These are phyloP conservation scores for Collybiopsis confluens DNA, from an alignment of 768 basidiomycete species.

Conservation along the genomic window DNA sequence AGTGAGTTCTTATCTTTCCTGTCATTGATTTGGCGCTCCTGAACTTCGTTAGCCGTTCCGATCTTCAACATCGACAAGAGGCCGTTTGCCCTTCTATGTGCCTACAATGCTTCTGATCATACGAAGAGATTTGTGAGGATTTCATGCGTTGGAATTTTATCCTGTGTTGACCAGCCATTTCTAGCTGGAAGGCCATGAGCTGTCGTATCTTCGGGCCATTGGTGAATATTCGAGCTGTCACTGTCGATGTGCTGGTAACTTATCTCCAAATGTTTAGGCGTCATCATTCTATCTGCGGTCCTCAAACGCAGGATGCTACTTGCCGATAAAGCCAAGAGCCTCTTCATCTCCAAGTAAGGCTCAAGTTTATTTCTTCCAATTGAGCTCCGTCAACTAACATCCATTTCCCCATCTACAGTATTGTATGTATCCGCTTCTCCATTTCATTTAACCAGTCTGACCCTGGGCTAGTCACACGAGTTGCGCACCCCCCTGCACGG, in stretches of 20 bases:
- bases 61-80: constrained; percentile 92
- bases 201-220: constrained; percentile 90
- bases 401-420: not conserved
- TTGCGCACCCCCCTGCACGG: constrained; percentile 90
- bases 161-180: constrained; percentile 9
- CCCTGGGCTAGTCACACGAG: constrained; percentile 57
- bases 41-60: constrained; percentile 61
- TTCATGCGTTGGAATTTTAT: not conserved
- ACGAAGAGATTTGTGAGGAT: constrained; percentile 71
- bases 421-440: not conserved
- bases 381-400: too few relatives aligned
- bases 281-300: constrained; percentile 90
- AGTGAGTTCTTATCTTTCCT: constrained; percentile 41
- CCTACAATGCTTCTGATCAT: constrained; percentile 82
- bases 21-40: constrained; percentile 3
- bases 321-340: constrained; percentile 89
- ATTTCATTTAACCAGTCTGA: constrained; percentile 45
- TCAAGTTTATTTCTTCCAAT: not conserved
- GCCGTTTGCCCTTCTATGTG: constrained; percentile 87
- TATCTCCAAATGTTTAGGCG: constrained; percentile 37
- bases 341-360: constrained; percentile 88
- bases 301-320: constrained; percentile 90
- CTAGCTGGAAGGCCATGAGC: constrained; percentile 82
- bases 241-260: constrained; percentile 6
- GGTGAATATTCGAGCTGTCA: constrained; percentile 33